Base-by-base conservation (phyloP, 768 basidiomycete species). In the Rickenella mellea region DNA sequence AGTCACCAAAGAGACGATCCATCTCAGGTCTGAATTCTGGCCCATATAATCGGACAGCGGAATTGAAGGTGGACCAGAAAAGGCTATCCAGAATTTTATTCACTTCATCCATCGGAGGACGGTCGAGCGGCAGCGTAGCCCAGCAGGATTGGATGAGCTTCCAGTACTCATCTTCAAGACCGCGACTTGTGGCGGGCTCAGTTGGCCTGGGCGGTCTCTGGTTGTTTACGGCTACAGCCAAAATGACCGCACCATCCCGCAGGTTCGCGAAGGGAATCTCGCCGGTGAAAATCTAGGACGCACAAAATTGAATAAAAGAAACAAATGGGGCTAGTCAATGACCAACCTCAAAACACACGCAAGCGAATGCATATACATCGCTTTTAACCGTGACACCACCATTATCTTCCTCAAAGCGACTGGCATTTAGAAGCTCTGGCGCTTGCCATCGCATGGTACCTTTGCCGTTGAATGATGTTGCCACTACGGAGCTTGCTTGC, bases 151-250 rank as follows among this genome's bases (percentile, higher is more conserved):
- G 46, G 51, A 74, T 55, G 30, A 74, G 43, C 0, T 17, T 39
- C 74, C 74, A 76, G 7, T 75, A 40, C 10, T 58, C 46, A 46
- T 74, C 66, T 37, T 70, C 56, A 4, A 76, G 57, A 1, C 74
- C 74, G 44, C 74, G 61, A 26, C 53, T 51, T 25, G 64, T 56
- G 5, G 51, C 54, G 2, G 52, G 41, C 27, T 67, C 63, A 5
- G 41, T 47, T 2, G 74, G 74, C 27, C 69, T 60, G 25, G 52
- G 57, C 5, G 74, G 74, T 33, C 61, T 62, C 41, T 63, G 60
- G n/a, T 71, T 68, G 5, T 60, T 59, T 27, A 70, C 63, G 14
- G 72, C 64, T 15, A 75, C 75, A 38, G 73, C 66, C 33, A 36
- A 7, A 7, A 36, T 9, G 10, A 36, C 33, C 7, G 33, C 8